Conservation (phyloP, 352 stramenopile genomes). For the Pythium phragmitis region DNA sequence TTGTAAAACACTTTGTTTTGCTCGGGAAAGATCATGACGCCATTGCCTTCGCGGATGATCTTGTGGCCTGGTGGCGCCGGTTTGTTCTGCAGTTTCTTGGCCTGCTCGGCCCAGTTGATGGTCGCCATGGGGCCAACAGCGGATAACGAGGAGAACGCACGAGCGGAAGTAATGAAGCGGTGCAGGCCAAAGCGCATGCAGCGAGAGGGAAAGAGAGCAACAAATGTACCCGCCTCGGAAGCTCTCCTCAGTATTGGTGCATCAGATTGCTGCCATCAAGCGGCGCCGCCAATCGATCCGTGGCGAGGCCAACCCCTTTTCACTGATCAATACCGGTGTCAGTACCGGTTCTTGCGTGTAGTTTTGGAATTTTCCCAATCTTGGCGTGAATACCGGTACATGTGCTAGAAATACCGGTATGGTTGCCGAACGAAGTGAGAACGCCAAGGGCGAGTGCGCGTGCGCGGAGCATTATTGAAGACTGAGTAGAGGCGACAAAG, state of each 20-base stretch:
- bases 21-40: slow-evolving; percentile 90
- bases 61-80: slow-evolving; percentile 64
- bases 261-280: slow-evolving; percentile 22
- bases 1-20: slow-evolving; percentile 94
- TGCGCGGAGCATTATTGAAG: slow-evolving; percentile 10
- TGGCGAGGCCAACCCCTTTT: slow-evolving; percentile 9
- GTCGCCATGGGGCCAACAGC: slow-evolving; percentile 36
- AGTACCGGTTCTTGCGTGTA: not conserved
- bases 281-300: slow-evolving; percentile 30
- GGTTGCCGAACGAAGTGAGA: slow-evolving; percentile 14
- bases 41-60: slow-evolving; percentile 88
- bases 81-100: slow-evolving; percentile 65
- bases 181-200: slow-evolving; percentile 22
- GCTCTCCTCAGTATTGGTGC: not conserved
- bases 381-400: not conserved
- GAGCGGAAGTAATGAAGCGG: slow-evolving; percentile 4
- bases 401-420: slow-evolving; percentile 9
- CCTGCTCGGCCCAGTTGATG: slow-evolving; percentile 50
- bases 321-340: slow-evolving; percentile 11
- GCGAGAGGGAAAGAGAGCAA: not conserved
- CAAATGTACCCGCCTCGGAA: slow-evolving; percentile 11
- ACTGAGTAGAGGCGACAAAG: not conserved
- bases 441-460: slow-evolving; percentile 3
- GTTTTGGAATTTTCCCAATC: not conserved
- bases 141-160: slow-evolving; percentile 18